Evolutionary conservation across 495 filamentous ascomycete species (phyloP).

Genomic region (Cercophora sp.): DNA sequence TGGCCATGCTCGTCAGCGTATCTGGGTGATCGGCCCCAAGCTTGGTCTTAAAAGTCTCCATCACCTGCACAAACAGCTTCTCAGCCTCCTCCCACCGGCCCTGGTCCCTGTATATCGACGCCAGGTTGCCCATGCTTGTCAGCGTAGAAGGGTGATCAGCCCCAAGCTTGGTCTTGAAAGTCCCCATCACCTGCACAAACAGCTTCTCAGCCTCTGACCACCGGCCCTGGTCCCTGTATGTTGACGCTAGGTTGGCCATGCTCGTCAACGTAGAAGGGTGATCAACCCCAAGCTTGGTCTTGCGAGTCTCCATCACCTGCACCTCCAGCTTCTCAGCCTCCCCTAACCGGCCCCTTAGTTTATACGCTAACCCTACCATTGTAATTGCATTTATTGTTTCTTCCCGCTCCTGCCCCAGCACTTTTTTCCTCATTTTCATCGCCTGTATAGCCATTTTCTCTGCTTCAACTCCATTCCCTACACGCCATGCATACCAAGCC

Average conservation of each 20-base stretch:
- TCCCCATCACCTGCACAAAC: neutral
- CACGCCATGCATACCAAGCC: neutral
- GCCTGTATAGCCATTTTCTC: conserved; percentile 1
- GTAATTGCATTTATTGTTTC: neutral
- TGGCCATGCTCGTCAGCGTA: conserved; percentile 9
- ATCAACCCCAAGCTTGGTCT: conserved; percentile 6
- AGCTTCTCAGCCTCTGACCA: conserved; percentile 6
- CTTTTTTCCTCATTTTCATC: neutral
- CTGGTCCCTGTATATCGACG: conserved; percentile 8
- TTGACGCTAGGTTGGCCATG: conserved; percentile 9
- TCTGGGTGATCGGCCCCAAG: conserved; percentile 23
- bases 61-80: neutral
- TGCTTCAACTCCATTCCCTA: neutral
- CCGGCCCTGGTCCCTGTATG: neutral
- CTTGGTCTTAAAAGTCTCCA: conserved; percentile 25
- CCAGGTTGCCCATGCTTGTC: conserved; percentile 18
- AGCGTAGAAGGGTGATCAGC: conserved; percentile 15
- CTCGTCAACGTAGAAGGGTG: conserved; percentile 1
- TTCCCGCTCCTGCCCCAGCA: neutral
- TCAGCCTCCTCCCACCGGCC: conserved; percentile 4
- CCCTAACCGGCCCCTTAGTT: neutral
- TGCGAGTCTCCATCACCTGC: conserved; percentile 1
- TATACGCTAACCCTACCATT: neutral
- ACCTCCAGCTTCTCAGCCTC: conserved; percentile 3
- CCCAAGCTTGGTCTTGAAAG: conserved; percentile 14